These are phyloP conservation scores for Oryza meyeriana DNA, from an alignment of 176 grass and related monocot genomes.

Conservation along the genomic window DNA sequence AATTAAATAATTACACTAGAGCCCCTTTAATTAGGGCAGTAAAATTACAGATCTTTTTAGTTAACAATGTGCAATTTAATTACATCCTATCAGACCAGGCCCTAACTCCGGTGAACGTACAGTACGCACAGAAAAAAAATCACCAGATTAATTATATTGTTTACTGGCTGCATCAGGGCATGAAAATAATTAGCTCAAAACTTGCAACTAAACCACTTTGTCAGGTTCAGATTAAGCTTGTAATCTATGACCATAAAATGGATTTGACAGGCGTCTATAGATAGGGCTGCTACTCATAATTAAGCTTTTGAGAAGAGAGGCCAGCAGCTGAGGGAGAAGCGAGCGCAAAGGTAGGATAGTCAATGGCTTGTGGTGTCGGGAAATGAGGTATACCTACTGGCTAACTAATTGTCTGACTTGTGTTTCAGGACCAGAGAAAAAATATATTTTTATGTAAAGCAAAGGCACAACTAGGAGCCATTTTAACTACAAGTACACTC, in stretches of 20 bases:
- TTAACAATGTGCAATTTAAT: too few relatives aligned
- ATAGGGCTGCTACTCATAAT: conserved; percentile 16
- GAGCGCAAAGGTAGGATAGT: conserved; percentile 21
- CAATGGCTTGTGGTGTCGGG: conserved; percentile 57
- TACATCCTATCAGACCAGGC: too few relatives aligned
- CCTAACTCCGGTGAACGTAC: not conserved
- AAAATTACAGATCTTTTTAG: not conserved
- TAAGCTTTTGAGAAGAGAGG: not conserved
- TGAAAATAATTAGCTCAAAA: not conserved
- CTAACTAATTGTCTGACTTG: conserved; percentile 75
- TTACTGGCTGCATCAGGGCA: not conserved
- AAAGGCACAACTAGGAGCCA: conserved; percentile 13
- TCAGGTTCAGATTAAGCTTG: conserved; percentile 12
- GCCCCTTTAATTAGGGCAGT: not conserved
- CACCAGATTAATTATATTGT: not conserved
- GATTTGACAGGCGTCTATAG: conserved; percentile 5
- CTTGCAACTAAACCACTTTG: conserved; percentile 4
- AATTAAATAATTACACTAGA: not conserved
- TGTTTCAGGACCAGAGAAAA: conserved; percentile 12
- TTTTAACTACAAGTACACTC: conserved; percentile 49
- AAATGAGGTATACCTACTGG: conserved; percentile 57
- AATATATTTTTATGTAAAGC: not conserved
- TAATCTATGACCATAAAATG: conserved; percentile 10
- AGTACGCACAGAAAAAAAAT: not conserved
- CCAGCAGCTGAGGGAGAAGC: not conserved